Evolutionary conservation across 371 early-diverging fungal species (phyloP).

Genomic region (Mortierella sp.): DNA sequence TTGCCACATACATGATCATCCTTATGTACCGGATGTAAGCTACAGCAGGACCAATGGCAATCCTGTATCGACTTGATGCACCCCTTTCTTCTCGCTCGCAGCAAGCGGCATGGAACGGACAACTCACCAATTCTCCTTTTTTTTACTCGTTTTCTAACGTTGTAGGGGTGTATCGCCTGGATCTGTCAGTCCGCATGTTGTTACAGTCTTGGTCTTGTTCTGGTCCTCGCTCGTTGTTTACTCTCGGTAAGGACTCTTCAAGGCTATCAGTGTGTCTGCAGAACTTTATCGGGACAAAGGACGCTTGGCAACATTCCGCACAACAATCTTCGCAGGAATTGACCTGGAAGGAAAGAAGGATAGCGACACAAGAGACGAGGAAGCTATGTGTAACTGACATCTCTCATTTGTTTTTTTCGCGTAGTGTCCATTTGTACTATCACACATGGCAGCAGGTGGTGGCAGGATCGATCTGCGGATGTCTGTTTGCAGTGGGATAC

Average conservation of each 20-base stretch:
- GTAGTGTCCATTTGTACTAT: conserved; percentile 85
- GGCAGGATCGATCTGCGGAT: conserved; percentile 77
- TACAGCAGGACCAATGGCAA: background rate
- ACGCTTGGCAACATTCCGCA: background rate
- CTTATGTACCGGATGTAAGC: conserved; percentile 69
- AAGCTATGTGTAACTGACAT: background rate
- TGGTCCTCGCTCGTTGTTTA: conserved; percentile 51
- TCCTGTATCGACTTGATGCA: background rate
- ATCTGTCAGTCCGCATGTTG: conserved; percentile 24
- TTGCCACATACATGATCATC: conserved; percentile 74
- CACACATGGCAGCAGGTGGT: conserved; percentile 85
- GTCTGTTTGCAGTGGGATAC: conserved; percentile 73
- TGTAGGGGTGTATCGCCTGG: conserved; percentile 28
- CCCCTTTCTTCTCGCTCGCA: background rate
- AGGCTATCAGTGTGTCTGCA: background rate
- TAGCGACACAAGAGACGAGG: background rate
- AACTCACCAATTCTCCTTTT: background rate
- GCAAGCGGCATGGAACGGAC: background rate
- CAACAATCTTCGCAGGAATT: background rate
- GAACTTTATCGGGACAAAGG: background rate
- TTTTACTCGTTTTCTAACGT: background rate
- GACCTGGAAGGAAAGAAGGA: background rate
- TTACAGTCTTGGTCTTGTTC: conserved; percentile 25
- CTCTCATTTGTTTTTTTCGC: background rate
- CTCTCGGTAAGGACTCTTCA: conserved; percentile 52